A percentile compares a stretch with the other conserved stretches of the same genome.
Conservation (phyloP, 148 eudicot genomes). For the Cornus controversa region DNA sequence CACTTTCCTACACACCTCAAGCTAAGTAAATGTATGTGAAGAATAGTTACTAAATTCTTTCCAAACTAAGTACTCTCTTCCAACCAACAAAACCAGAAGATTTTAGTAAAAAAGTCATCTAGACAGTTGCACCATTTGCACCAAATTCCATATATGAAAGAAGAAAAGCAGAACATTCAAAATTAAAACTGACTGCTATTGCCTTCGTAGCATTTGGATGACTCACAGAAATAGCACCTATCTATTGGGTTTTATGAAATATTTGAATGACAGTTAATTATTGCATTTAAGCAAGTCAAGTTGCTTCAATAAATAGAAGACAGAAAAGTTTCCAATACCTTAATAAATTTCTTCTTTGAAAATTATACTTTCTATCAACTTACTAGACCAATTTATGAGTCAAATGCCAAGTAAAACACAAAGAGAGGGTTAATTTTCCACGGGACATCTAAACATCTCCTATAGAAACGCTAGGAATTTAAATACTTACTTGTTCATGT, state of each 20-base stretch:
- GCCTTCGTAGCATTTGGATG: background rate
- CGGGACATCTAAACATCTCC: background rate
- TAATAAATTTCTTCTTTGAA: background rate
- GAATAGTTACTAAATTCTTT: background rate
- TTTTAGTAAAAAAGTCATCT: no score
- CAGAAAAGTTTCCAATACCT: background rate
- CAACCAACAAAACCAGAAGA: background rate
- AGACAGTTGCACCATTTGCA: no score
- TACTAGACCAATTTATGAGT: background rate
- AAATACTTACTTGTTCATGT: slow-evolving; percentile 40
- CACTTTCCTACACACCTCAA: background rate
- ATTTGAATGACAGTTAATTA: background rate
- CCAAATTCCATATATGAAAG: background rate
- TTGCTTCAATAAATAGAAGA: background rate
- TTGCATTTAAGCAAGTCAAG: background rate
- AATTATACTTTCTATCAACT: background rate
- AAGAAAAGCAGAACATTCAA: background rate
- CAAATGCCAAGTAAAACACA: slow-evolving; percentile 1
- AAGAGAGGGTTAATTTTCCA: background rate
- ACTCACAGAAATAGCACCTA: background rate
- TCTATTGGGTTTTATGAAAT: background rate
- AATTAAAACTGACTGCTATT: background rate
- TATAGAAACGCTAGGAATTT: background rate
- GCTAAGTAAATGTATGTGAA: background rate
- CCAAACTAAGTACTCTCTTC: background rate